Evolutionary conservation across 768 basidiomycete species (phyloP), one percentile per base, ranked within the genome.

Genomic region (Auriscalpium vulgare): DNA sequence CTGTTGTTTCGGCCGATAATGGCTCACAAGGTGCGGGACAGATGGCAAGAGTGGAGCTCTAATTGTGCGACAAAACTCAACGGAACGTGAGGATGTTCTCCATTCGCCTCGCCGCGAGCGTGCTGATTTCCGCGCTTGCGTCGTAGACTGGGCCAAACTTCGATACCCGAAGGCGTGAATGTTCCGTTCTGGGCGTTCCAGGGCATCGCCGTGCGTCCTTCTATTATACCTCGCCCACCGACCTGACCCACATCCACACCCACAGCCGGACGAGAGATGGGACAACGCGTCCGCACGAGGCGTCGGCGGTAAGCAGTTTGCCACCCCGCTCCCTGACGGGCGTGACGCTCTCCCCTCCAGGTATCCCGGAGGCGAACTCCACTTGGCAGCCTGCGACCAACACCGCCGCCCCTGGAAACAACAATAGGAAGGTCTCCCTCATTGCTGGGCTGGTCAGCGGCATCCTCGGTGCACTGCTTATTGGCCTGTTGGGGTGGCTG

Each of bases 131-230:
- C 1, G 29, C 4, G 29, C 2, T 7, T 21, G 21, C 21, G 21
- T 21, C 21, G 21, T 29, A 29, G 29, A 2, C 16, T 29, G 29
- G 29, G 29, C 29, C 29, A 29, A 4, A 29, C 29, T 5, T 1
- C 1, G 10, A 58, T 58, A 29, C 16, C 19, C 4, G 45, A 37
- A 11, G 4, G 19, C 17, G 54, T 53, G 17, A 47, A 34, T 13
- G 53, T 58, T 17, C 53, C 57, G 9, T 47, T 45, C 13, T 58
- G 57, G 57, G 57, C 53, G 11, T 58, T 54, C 37, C 19, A 53
- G 21, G 44, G 37, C 13, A 35, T 58, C n/a, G 11, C 53, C 17
- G 57, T 58, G 43, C 17, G 53, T 54, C 5, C n/a, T 9, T 2
- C 48, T 5, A 11, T 46, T 35, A 17, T 35, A 6, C 34, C n/a